Conservation (phyloP, 2,329 filamentous ascomycete species). For the Gnomoniopsis sp. region DNA sequence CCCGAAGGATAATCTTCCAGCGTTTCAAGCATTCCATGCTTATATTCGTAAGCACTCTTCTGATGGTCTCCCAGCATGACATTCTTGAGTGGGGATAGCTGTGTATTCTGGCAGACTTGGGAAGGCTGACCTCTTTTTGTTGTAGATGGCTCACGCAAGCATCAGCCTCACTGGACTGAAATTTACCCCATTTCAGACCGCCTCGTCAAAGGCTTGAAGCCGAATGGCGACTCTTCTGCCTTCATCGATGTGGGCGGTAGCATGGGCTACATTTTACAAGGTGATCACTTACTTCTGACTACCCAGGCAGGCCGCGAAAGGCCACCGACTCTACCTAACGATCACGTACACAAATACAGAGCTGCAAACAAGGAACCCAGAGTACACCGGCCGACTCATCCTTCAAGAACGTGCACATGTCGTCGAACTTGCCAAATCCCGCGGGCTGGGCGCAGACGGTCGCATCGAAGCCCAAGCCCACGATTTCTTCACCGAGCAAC, state of each 20-base stretch:
- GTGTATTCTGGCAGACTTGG: too few relatives aligned
- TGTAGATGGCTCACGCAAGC: too few relatives aligned
- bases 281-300: not conserved
- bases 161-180: not conserved
- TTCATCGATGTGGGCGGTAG: not conserved
- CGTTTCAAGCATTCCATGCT: not conserved
- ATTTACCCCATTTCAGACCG: not conserved
- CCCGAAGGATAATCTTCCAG: not conserved
- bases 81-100: too few relatives aligned
- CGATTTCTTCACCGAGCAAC: slow-evolving; percentile 33
- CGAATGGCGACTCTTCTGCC: not conserved
- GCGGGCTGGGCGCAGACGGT: slow-evolving; percentile 20
- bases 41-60: not conserved
- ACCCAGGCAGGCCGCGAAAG: too few relatives aligned
- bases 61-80: too few relatives aligned
- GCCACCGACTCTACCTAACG: too few relatives aligned
- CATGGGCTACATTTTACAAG: not conserved
- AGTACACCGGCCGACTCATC: not conserved
- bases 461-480: slow-evolving; percentile 28
- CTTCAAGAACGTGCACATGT: not conserved
- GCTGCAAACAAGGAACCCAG: too few relatives aligned
- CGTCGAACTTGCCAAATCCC: not conserved
- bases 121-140: too few relatives aligned
- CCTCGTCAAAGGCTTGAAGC: not conserved
- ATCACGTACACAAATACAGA: too few relatives aligned